These are phyloP conservation scores for Sechiopsis laciniata DNA, from an alignment of 306 rosid species.

Conservation along the genomic window DNA sequence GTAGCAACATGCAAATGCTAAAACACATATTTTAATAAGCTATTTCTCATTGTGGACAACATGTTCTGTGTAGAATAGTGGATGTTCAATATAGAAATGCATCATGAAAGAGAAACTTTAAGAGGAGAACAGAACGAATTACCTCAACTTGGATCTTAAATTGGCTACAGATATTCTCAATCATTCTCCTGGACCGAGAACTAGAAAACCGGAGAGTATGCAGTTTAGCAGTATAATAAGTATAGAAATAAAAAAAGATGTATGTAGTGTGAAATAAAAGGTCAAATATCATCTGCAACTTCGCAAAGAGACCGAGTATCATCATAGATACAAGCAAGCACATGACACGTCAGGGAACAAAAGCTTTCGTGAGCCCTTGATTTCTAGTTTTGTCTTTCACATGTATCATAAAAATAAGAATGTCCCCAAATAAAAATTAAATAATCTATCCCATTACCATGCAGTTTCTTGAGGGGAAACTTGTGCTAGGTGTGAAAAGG, in stretches of 20 bases:
- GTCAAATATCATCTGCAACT: slow-evolving; percentile 4
- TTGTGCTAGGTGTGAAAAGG: neutral
- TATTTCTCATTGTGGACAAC: neutral
- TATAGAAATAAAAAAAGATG: slow-evolving; percentile 10
- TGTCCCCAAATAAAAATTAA: neutral
- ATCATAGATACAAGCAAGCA: slow-evolving; percentile 1
- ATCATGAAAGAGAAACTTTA: slow-evolving; percentile 8
- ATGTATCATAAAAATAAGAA: neutral
- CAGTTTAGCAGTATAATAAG: slow-evolving; percentile 8
- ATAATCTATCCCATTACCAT: neutral
- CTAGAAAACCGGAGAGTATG: slow-evolving; percentile 35
- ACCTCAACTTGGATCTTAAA: slow-evolving; percentile 72
- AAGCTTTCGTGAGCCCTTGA: neutral
- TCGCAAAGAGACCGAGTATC: neutral
- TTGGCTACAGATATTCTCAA: slow-evolving; percentile 54
- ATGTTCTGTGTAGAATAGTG: slow-evolving; percentile 1
- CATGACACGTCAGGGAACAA: slow-evolving; percentile 11
- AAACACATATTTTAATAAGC: neutral
- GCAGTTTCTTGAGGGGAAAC: neutral
- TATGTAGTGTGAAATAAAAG: too few relatives aligned
- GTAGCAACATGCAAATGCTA: neutral
- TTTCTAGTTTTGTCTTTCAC: neutral
- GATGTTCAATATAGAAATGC: neutral
- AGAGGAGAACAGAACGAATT: slow-evolving; percentile 12
- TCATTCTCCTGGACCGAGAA: slow-evolving; percentile 67